Evolutionary conservation across 2,329 filamentous ascomycete genomes (phyloP).

Genomic region (Biscogniauxia mediterranea): DNA sequence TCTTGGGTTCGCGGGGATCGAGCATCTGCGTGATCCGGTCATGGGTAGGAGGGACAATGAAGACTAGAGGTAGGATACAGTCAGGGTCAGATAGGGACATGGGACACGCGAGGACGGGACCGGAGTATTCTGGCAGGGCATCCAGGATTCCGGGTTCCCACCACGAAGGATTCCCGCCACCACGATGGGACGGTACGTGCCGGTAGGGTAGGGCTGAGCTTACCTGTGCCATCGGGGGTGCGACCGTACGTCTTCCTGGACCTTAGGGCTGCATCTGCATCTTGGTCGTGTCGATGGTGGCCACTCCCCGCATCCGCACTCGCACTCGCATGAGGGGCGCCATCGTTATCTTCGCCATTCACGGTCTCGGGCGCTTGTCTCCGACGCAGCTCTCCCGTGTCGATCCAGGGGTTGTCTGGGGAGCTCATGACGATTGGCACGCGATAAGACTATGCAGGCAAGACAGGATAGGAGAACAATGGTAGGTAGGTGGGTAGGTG

Average conservation of each 20-base stretch:
- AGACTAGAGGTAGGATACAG: conserved; percentile 58
- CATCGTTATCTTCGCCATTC: conserved; percentile 10
- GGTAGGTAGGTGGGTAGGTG: not conserved
- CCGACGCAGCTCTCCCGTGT: conserved; percentile 28
- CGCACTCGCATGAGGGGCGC: conserved; percentile 12
- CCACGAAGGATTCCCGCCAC: not conserved
- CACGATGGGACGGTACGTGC: no score
- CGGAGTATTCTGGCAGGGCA: not conserved
- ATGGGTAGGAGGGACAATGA: conserved; percentile 91
- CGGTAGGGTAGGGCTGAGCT: conserved; percentile 35
- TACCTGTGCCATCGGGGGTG: conserved; percentile 87
- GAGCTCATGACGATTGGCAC: conserved; percentile 27
- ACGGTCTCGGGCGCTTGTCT: conserved; percentile 20
- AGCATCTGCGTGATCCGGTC: conserved; percentile 99
- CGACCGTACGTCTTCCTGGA: conserved; percentile 81
- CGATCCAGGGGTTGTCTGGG: conserved; percentile 14
- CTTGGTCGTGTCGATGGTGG: conserved; percentile 1
- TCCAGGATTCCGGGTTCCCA: no score
- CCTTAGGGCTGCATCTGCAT: conserved; percentile 18
- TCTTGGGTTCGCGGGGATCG: conserved; percentile 93
- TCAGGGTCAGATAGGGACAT: conserved; percentile 9
- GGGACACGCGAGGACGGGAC: not conserved
- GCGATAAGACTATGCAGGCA: not conserved
- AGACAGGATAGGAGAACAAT: not conserved
- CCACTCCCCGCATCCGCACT: conserved; percentile 12